A percentile compares a stretch with the other conserved stretches of the same genome.
Conservation (phyloP, 108 stramenopile genomes). For the Pseudonitzschia multistriata region DNA sequence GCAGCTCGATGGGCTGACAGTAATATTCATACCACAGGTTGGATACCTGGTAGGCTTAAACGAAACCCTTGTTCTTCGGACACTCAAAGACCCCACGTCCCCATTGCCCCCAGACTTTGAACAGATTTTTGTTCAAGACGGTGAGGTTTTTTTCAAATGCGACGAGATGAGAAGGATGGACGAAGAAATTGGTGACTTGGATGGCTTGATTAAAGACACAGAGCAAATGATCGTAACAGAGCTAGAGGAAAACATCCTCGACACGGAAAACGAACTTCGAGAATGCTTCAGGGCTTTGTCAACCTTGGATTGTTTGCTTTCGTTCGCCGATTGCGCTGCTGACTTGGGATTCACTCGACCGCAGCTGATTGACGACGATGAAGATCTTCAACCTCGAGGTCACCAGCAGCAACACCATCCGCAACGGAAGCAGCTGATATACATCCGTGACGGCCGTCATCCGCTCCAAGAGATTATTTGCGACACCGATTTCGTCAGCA, state of each 20-base stretch:
- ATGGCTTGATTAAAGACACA: conserved; percentile 88
- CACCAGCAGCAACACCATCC: background rate
- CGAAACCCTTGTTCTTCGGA: conserved; percentile 46
- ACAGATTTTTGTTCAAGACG: conserved; percentile 74
- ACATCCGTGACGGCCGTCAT: conserved; percentile 90
- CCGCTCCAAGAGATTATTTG: conserved; percentile 94
- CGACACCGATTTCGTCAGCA: conserved; percentile 82
- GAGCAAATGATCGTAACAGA: conserved; percentile 85
- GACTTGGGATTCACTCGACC: conserved; percentile 87
- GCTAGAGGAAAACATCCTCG: conserved; percentile 89
- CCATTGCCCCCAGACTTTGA: conserved; percentile 69
- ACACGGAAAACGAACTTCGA: conserved; percentile 78
- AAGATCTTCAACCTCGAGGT: background rate
- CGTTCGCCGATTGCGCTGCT: conserved; percentile 79
- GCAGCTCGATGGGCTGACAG: conserved; percentile 59
- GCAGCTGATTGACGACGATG: conserved; percentile 36
- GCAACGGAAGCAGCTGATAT: conserved; percentile 35
- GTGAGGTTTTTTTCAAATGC: conserved; percentile 86
- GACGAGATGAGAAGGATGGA: conserved; percentile 79
- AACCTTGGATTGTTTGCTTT: conserved; percentile 87
- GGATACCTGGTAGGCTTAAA: conserved; percentile 83
- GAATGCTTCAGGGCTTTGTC: conserved; percentile 76
- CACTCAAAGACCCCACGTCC: conserved; percentile 21
- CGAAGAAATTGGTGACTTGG: conserved; percentile 88
- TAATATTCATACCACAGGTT: conserved; percentile 91